Percentiles rank a stretch among this genome's conserved stretches.
These are phyloP conservation scores for Dryadomyces quercivorus DNA, from an alignment of 2,329 filamentous ascomycete species.

Conservation along the genomic window DNA sequence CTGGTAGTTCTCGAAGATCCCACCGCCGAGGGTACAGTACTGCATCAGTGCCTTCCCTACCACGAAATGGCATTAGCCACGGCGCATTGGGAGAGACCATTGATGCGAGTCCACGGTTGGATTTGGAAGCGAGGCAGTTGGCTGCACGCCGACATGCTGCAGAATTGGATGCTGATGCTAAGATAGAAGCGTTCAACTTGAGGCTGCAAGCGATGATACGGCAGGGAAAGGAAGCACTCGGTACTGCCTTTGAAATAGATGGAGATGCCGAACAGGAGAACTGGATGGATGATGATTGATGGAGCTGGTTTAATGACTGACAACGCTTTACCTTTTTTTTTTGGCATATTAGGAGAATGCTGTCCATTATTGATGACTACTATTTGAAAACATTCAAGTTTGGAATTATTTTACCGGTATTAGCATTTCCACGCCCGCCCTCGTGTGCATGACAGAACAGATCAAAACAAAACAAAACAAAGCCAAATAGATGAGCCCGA, in stretches of 20 bases:
- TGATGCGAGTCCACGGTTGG: conserved; percentile 36
- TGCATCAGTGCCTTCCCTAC: conserved; percentile 27
- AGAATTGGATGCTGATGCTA: conserved; percentile 66
- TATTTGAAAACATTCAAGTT: no score
- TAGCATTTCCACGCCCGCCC: no score
- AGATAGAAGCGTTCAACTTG: conserved; percentile 67
- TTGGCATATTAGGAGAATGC: not conserved
- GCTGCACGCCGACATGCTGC: conserved; percentile 60
- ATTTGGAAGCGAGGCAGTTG: conserved; percentile 59
- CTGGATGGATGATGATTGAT: conserved; percentile 12
- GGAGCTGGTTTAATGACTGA: not conserved
- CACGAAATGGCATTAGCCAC: not conserved
- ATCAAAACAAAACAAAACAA: not conserved
- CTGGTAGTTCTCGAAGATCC: conserved; percentile 20
- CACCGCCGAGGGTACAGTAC: conserved; percentile 35
- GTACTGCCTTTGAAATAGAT: conserved; percentile 56
- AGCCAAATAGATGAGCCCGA: not conserved
- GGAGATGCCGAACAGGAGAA: conserved; percentile 17
- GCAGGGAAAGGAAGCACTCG: conserved; percentile 77
- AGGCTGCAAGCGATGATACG: conserved; percentile 77
- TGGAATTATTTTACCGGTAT: no score
- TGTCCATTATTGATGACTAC: no score
- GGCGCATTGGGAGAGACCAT: conserved; percentile 7
- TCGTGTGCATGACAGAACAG: no score
- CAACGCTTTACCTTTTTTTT: not conserved